A percentile compares a stretch with the other conserved stretches of the same genome.
phyloP scores from a whole-genome alignment of 805 yeast genomes.

The Ogataea neopini region DNA sequence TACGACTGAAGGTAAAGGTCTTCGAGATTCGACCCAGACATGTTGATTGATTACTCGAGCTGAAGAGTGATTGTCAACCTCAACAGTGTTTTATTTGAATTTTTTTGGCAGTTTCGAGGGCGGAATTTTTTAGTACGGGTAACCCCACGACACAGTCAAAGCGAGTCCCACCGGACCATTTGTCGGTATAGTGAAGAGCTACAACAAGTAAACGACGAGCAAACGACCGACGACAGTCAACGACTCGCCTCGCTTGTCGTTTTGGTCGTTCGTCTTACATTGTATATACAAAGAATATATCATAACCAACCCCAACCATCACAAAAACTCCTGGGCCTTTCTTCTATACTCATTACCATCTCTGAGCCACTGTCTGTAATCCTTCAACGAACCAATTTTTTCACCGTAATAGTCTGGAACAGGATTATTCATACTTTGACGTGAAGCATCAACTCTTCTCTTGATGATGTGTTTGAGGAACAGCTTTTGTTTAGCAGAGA shows the following conservation, averaged over 20 bases:
- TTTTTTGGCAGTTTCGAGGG: slow-evolving; percentile 3
- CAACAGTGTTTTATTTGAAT: neutral
- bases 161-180: too few species aligned
- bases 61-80: neutral
- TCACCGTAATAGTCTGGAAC: slow-evolving; percentile 99
- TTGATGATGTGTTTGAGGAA: slow-evolving; percentile 73
- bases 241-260: too few species aligned
- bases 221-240: too few species aligned
- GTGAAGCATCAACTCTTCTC: slow-evolving; percentile 89
- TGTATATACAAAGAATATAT: slow-evolving; percentile 6
- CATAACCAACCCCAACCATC: slow-evolving; percentile 16
- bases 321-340: slow-evolving; percentile 75
- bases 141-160: neutral
- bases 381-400: slow-evolving; percentile 81
- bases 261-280: too few species aligned
- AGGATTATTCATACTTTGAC: slow-evolving; percentile 88
- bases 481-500: slow-evolving; percentile 62
- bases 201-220: too few species aligned
- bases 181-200: too few species aligned
- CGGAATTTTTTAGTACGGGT: neutral
- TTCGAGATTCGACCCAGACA: slow-evolving; percentile 27
- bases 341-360: slow-evolving; percentile 90
- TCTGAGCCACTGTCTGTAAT: slow-evolving; percentile 93
- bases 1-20: slow-evolving; percentile 75
- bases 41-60: neutral